Conservation (phyloP, 2,329 filamentous ascomycete genomes). For the Cladophialophora chaetospira region DNA sequence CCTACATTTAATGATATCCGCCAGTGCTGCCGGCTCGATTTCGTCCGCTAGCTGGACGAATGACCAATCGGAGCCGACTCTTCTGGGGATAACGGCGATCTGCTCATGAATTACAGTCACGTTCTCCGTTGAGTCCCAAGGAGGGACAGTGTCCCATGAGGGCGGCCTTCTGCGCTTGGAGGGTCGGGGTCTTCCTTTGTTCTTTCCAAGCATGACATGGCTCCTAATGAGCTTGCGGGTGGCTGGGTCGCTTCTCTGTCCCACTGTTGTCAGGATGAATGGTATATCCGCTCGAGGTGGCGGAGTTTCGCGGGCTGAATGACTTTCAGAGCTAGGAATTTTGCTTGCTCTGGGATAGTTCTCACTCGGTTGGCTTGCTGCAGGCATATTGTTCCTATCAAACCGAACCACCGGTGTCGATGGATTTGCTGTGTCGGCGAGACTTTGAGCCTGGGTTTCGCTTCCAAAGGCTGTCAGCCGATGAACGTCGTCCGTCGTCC, state of each 20-base stretch:
- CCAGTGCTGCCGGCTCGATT: conserved; percentile 34
- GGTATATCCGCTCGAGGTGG: conserved; percentile 26
- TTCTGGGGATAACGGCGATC: not conserved
- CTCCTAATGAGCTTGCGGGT: conserved; percentile 44
- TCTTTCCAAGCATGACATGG: conserved; percentile 50
- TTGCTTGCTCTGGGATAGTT: not conserved
- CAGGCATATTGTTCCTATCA: not conserved
- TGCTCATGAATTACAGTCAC: not conserved
- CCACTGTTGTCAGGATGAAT: conserved; percentile 38
- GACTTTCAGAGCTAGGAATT: not conserved
- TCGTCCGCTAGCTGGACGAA: conserved; percentile 35
- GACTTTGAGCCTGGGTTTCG: no score
- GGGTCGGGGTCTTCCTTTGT: conserved; percentile 37
- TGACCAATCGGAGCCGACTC: conserved; percentile 28
- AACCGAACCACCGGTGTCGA: no score
- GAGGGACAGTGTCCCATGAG: not conserved
- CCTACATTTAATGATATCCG: conserved; percentile 38
- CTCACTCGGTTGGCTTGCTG: not conserved
- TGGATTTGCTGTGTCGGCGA: no score
- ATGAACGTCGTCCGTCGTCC: no score
- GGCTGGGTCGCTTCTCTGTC: conserved; percentile 35
- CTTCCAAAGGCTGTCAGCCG: no score
- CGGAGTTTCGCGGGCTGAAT: not conserved
- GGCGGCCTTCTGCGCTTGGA: conserved; percentile 1
- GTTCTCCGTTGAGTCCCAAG: not conserved